Conservation (phyloP, 75 land plant genomes). For the Pinus taeda region DNA sequence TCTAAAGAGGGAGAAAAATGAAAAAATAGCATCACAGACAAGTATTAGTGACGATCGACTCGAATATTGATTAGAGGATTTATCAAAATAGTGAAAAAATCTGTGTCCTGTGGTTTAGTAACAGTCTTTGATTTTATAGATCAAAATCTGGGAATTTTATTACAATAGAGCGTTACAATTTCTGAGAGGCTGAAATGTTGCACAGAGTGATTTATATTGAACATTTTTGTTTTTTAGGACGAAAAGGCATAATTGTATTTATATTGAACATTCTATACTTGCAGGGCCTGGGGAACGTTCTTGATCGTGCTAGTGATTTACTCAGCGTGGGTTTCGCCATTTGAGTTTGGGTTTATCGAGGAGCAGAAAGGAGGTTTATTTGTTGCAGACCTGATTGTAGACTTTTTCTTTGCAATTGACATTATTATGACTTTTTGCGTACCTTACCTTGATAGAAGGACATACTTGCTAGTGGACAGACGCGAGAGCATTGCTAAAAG, state of each 20-base stretch:
- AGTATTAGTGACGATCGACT: no score
- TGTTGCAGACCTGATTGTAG: constrained; percentile 30
- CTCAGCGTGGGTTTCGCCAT: constrained; percentile 55
- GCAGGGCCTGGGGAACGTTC: constrained; percentile 43
- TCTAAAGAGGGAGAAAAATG: no score
- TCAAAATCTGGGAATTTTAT: no score
- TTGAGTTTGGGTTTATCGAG: constrained; percentile 43
- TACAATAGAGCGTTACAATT: no score
- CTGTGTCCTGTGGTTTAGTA: no score
- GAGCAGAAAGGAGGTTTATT: constrained; percentile 17
- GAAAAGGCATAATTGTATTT: no score
- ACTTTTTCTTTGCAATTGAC: constrained; percentile 47
- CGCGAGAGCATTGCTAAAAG: constrained; percentile 27
- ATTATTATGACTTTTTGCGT: constrained; percentile 55
- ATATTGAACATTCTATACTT: neutral
- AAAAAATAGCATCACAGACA: no score
- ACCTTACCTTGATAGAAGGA: constrained; percentile 37
- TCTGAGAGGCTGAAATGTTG: neutral
- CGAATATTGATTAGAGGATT: no score
- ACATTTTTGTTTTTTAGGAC: no score
- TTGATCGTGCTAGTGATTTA: constrained; percentile 45
- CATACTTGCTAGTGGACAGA: constrained; percentile 34
- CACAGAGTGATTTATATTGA: no score
- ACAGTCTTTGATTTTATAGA: no score
- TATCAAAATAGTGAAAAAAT: no score